Evolutionary conservation across 2,329 filamentous ascomycete genomes (phyloP), one percentile per base, ranked within the genome.

Genomic region (Hymenoscyphus fructigenus): DNA sequence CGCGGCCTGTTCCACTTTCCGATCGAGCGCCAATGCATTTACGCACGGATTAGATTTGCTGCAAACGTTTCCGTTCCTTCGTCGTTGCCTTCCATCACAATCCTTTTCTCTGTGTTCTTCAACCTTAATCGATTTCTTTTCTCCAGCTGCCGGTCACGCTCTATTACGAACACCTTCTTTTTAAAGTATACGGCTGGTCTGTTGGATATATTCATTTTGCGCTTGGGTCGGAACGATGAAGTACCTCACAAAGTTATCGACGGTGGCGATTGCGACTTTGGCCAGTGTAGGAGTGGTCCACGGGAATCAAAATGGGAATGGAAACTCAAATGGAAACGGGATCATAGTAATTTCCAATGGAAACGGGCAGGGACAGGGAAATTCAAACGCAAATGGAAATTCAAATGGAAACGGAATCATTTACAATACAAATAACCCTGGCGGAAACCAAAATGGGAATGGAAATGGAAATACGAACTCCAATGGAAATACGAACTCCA

Each of bases 71-170:
- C 73, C 72, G 70, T 56, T 64, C 58, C 64, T 66, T 59, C 26
- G 56, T 66, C 56, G 60, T 38, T 65, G 28, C 57, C 57, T 67
- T 23, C 65, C 60, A 61, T 20, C 58, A 64, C 66, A 64, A 61
- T 66, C 63, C 36, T 38, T 38, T 38, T 38, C 36, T 38, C 36
- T 38, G 12, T 38, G 12, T 63, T 63, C 53, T 66, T 63, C 26
- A 44, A 59, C 64, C 65, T 58, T 69, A 47, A 53, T 67, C 66
- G 61, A 61, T 56, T 66, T 56, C 60, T 57, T 57, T 69, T 71
- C 68, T 72, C 65, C 65, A 73, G 68, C 64, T 73, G 73, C 72
- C 63, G 69, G 73, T 69, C 73, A 73, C 71, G 68, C 69, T 71
- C 69, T 64, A 66, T 65, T 63, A 62, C 47, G 47, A 64, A 69